Evolutionary conservation across 75 land plant genomes (phyloP).

Genomic region (Larix kaempferi): DNA sequence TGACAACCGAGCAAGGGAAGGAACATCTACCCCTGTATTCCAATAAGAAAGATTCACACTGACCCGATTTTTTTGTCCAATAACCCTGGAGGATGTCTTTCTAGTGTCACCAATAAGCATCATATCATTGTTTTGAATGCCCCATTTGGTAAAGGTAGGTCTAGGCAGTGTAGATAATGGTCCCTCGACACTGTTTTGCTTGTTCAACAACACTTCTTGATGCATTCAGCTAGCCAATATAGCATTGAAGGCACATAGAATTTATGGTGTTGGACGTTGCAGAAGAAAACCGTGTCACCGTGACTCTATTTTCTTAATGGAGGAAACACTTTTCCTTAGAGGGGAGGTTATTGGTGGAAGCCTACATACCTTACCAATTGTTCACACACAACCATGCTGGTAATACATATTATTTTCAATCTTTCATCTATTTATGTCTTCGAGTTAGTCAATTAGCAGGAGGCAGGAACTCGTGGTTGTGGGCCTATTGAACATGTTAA

Average conservation of each 20-base stretch:
- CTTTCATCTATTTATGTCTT: too few species aligned
- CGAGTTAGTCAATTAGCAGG: too few species aligned
- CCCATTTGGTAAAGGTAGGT: not conserved
- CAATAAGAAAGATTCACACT: not conserved
- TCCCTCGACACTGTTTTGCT: not conserved
- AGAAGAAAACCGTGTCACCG: not conserved
- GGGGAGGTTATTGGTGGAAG: too few species aligned
- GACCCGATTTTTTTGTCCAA: not conserved
- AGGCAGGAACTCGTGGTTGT: too few species aligned
- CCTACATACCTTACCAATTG: too few species aligned
- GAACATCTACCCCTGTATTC: not conserved
- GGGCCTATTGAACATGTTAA: too few species aligned
- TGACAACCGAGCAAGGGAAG: not conserved
- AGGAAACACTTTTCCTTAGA: too few species aligned
- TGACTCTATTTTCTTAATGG: too few species aligned
- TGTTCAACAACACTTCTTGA: slow-evolving; percentile 4
- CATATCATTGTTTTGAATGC: not conserved
- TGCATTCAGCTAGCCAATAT: not conserved
- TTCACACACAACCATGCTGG: too few species aligned
- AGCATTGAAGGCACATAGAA: not conserved
- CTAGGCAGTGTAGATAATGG: not conserved
- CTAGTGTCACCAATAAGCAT: not conserved
- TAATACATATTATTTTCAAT: too few species aligned
- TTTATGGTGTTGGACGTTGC: not conserved
- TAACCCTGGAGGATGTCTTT: not conserved